Evolutionary conservation across 441 rosid species (phyloP).

Genomic region (Eruca vesicaria): DNA sequence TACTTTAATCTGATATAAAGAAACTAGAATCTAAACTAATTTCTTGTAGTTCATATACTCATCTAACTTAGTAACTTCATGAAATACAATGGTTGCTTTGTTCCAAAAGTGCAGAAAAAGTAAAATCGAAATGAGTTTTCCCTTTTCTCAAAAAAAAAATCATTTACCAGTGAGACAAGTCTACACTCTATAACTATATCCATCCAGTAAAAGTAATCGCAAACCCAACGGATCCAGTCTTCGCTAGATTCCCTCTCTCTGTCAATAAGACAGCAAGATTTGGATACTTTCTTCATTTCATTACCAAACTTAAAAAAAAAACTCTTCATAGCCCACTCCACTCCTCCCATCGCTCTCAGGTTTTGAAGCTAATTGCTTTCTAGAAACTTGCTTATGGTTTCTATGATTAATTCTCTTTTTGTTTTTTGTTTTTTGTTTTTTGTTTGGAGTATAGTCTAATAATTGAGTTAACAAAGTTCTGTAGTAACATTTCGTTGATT

Average conservation of each 20-base stretch:
- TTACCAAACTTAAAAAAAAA: not conserved
- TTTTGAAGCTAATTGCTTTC: constrained; percentile 11
- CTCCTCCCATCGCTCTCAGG: constrained; percentile 62
- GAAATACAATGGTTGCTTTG: not conserved
- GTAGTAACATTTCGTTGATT: not conserved
- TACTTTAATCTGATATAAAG: not conserved
- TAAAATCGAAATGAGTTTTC: not conserved
- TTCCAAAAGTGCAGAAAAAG: not conserved
- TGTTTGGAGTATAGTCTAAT: not conserved
- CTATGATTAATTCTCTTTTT: not conserved
- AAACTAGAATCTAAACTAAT: not conserved
- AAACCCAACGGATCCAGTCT: constrained; percentile 28
- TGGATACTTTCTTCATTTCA: not conserved
- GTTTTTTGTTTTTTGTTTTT: not conserved
- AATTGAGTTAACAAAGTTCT: not conserved
- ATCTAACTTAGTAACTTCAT: not conserved
- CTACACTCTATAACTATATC: no score
- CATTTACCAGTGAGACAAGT: not conserved
- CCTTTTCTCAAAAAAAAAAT: not conserved
- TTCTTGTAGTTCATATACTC: not conserved
- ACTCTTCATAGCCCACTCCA: no score
- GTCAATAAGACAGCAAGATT: not conserved
- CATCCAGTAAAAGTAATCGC: constrained; percentile 31
- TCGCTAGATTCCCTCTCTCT: constrained; percentile 7
- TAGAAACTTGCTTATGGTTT: not conserved